phyloP scores from a whole-genome alignment of 2,329 filamentous ascomycete species.

The Aphanocladium album region DNA sequence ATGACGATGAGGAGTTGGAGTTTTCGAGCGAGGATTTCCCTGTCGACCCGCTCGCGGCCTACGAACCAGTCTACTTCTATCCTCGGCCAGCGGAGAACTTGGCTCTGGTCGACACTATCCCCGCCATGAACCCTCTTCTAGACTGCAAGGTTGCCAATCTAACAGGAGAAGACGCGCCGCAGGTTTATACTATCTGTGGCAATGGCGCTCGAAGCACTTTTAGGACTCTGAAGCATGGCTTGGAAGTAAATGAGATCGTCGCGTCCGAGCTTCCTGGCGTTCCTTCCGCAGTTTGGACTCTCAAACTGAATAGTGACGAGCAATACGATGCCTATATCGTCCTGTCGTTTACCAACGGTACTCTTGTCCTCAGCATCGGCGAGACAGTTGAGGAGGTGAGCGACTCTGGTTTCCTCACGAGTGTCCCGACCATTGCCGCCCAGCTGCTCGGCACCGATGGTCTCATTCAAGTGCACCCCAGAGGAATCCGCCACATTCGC shows the following conservation, averaged over 20 bases:
- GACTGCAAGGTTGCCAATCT: slow-evolving; percentile 90
- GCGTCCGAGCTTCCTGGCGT: slow-evolving; percentile 84
- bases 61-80: slow-evolving; percentile 78
- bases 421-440: slow-evolving; percentile 83
- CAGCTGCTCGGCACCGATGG: slow-evolving; percentile 93
- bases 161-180: slow-evolving; percentile 86
- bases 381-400: slow-evolving; percentile 95
- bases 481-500: slow-evolving; percentile 86
- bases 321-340: slow-evolving; percentile 92
- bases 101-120: slow-evolving; percentile 75
- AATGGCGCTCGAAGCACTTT: slow-evolving; percentile 86
- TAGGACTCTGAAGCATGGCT: slow-evolving; percentile 83
- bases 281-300: slow-evolving; percentile 93
- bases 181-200: slow-evolving; percentile 91
- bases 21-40: slow-evolving; percentile 81
- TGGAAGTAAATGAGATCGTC: slow-evolving; percentile 94
- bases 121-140: slow-evolving; percentile 85
- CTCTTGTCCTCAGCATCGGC: slow-evolving; percentile 87
- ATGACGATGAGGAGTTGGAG: slow-evolving; percentile 86
- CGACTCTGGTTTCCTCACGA: slow-evolving; percentile 86
- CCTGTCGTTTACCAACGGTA: slow-evolving; percentile 86
- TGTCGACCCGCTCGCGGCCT: slow-evolving; percentile 65
- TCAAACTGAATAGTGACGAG: slow-evolving; percentile 75
- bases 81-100: slow-evolving; percentile 77
- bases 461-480: slow-evolving; percentile 91